Percentiles rank a stretch among this genome's conserved stretches.
These are phyloP conservation scores for Stenogyne calaminthoides DNA, from an alignment of 305 asterid species.

Conservation along the genomic window DNA sequence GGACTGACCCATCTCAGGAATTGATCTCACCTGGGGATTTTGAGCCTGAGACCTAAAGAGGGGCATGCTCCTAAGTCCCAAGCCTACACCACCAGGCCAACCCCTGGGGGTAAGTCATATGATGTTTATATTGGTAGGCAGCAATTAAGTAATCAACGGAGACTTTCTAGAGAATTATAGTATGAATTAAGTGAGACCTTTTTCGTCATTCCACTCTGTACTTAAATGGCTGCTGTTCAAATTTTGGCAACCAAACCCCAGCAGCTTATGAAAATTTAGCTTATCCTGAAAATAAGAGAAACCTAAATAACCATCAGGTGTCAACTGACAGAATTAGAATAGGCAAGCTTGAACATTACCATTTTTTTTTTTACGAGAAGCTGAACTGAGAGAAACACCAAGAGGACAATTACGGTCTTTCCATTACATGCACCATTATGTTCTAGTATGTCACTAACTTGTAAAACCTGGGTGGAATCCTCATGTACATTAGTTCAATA, in stretches of 20 bases:
- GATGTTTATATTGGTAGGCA: constrained; percentile 7
- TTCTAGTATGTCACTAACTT: constrained; percentile 94
- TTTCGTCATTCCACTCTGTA: constrained; percentile 49
- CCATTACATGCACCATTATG: constrained; percentile 89
- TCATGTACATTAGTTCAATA: constrained; percentile 33
- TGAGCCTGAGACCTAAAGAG: too few species aligned
- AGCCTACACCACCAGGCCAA: too few species aligned
- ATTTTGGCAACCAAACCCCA: constrained; percentile 72
- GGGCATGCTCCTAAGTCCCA: too few species aligned
- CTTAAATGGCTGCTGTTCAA: constrained; percentile 52
- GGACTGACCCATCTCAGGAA: too few species aligned
- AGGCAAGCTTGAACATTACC: constrained; percentile 46
- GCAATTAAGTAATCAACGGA: not conserved
- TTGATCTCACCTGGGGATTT: too few species aligned
- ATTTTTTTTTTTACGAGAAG: constrained; percentile 84
- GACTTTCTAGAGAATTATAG: constrained; percentile 12
- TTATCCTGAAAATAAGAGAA: constrained; percentile 61
- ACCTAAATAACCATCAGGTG: constrained; percentile 27
- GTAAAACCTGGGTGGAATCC: constrained; percentile 73
- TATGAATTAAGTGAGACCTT: constrained; percentile 47
- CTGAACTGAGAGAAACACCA: constrained; percentile 94
- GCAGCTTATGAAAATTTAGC: constrained; percentile 84
- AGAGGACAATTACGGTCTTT: constrained; percentile 78
- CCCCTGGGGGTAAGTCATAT: not conserved
- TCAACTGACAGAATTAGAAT: constrained; percentile 12